Evolutionary conservation across 176 grass and related monocot genomes (phyloP).

Genomic region (Avena sativa): DNA sequence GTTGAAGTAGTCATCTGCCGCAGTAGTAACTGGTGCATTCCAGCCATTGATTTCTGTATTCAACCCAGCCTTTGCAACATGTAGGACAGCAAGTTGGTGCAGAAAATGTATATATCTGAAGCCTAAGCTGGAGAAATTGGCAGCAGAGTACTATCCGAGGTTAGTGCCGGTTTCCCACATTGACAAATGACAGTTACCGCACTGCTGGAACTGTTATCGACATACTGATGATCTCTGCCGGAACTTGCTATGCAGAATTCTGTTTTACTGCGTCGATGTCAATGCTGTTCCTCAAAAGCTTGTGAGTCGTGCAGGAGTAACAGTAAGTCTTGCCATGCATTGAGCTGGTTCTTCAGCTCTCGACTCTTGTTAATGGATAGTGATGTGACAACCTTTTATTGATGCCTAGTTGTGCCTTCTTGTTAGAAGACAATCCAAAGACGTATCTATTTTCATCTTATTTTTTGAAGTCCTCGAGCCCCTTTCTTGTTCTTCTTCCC

Average conservation of each 20-base stretch:
- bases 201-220: neutral
- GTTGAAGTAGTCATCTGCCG: neutral
- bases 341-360: neutral
- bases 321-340: slow-evolving; percentile 56
- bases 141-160: slow-evolving; percentile 88
- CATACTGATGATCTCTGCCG: slow-evolving; percentile 30
- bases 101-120: slow-evolving; percentile 99
- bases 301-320: slow-evolving; percentile 81
- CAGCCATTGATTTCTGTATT: neutral
- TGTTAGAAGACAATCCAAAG: slow-evolving; percentile 8
- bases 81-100: slow-evolving; percentile 93
- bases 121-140: slow-evolving; percentile 95
- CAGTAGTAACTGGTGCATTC: neutral
- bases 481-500: slow-evolving; percentile 34
- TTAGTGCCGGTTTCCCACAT: slow-evolving; percentile 34
- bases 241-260: slow-evolving; percentile 63
- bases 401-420: slow-evolving; percentile 24
- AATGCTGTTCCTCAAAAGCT: slow-evolving; percentile 90
- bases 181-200: slow-evolving; percentile 12
- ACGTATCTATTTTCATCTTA: neutral
- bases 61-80: slow-evolving; percentile 7
- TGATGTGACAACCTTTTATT: neutral
- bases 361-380: neutral
- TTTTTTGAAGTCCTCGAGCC: neutral
- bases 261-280: slow-evolving; percentile 84